These are phyloP conservation scores for Polyporus tsugae DNA, from an alignment of 1,284 basidiomycete species.

Conservation along the genomic window DNA sequence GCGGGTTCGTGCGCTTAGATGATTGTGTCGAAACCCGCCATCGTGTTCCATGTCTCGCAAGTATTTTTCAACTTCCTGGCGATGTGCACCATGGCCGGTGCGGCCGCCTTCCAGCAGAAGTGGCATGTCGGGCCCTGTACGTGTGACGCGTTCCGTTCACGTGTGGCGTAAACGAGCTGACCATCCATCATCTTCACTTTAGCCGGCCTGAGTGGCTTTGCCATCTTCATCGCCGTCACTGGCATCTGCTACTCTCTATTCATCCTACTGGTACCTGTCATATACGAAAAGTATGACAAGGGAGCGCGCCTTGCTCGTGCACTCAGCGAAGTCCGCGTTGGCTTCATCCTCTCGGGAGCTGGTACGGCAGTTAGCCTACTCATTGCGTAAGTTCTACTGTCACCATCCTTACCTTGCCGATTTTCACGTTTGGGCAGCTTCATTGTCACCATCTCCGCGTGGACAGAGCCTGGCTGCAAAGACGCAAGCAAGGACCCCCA, in stretches of 20 bases:
- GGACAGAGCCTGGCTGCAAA: constrained; percentile 88
- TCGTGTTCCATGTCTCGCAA: constrained; percentile 77
- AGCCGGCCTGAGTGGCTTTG: constrained; percentile 89
- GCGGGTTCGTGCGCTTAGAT: constrained; percentile 57
- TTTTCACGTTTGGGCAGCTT: constrained; percentile 55
- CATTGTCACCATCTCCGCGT: constrained; percentile 76
- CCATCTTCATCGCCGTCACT: constrained; percentile 79
- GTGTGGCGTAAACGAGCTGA: not conserved
- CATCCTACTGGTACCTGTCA: constrained; percentile 79
- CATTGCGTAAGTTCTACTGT: constrained; percentile 64
- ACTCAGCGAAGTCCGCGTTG: constrained; percentile 80
- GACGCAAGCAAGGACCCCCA: constrained; percentile 69
- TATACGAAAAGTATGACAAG: constrained; percentile 89
- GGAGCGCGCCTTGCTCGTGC: constrained; percentile 79
- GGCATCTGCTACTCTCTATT: constrained; percentile 77
- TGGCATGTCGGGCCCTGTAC: constrained; percentile 84
- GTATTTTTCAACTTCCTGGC: constrained; percentile 90
- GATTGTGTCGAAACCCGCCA: constrained; percentile 84
- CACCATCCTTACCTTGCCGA: not conserved
- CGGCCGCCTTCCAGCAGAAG: constrained; percentile 86
- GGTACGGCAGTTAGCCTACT: constrained; percentile 74
- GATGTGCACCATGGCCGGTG: constrained; percentile 87
- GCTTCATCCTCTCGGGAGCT: constrained; percentile 78
- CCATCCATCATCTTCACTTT: constrained; percentile 22
- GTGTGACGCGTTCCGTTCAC: constrained; percentile 43